Evolutionary conservation across 2,329 filamentous ascomycete genomes (phyloP).

Genomic region (Drechslerella dactyloides): DNA sequence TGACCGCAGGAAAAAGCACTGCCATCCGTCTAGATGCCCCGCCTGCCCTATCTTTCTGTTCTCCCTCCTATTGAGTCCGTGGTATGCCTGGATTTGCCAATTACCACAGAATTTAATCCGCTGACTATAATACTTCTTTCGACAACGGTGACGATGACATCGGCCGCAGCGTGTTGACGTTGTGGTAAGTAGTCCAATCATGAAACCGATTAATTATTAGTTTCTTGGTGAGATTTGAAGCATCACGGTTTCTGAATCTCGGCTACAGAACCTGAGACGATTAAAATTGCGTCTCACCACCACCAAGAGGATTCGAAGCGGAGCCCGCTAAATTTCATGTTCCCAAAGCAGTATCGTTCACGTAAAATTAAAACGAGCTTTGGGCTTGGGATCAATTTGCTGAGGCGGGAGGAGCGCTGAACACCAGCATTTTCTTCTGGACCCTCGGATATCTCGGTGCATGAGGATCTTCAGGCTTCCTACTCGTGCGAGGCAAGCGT

Average conservation of each 20-base stretch:
- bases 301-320: background rate
- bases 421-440: background rate
- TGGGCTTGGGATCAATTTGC: slow-evolving; percentile 29
- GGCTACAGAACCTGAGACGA: slow-evolving; percentile 51
- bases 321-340: slow-evolving; percentile 14
- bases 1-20: slow-evolving; percentile 17
- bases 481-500: too few relatives aligned
- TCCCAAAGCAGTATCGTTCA: slow-evolving; percentile 35
- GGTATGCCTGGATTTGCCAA: slow-evolving; percentile 1
- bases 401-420: slow-evolving; percentile 23
- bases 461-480: background rate
- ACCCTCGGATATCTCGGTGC: background rate
- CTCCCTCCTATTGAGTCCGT: background rate
- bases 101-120: background rate
- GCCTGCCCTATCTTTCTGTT: background rate
- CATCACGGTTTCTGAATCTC: slow-evolving; percentile 39
- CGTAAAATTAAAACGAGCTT: slow-evolving; percentile 27
- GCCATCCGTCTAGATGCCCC: background rate
- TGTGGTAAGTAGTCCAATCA: slow-evolving; percentile 43
- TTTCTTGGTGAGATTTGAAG: slow-evolving; percentile 26
- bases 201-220: slow-evolving; percentile 39
- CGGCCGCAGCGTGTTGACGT: slow-evolving; percentile 44
- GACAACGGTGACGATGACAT: background rate
- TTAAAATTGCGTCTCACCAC: slow-evolving; percentile 50
- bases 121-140: background rate